A percentile compares a stretch with the other conserved stretches of the same genome.
These are phyloP conservation scores for Suillus placidus DNA, from an alignment of 768 basidiomycete genomes.

Conservation along the genomic window DNA sequence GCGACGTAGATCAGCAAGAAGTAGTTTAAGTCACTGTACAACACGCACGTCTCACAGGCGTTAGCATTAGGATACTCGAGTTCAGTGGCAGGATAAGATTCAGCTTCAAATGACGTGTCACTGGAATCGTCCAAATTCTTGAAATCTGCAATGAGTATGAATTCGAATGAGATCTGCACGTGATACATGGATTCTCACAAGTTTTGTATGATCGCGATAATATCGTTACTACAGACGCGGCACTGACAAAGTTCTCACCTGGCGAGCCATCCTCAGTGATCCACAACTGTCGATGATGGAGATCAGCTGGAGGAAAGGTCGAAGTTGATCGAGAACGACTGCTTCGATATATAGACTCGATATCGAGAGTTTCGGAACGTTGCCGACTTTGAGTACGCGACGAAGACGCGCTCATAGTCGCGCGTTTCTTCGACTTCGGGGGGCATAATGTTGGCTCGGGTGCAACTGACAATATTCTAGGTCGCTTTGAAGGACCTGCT, in stretches of 20 bases:
- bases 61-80: conserved; percentile 78
- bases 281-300: conserved; percentile 46
- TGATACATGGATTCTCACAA: conserved; percentile 48
- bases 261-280: conserved; percentile 54
- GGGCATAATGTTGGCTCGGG: conserved; percentile 13
- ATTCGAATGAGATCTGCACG: conserved; percentile 5
- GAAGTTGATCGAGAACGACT: conserved; percentile 72
- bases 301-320: conserved; percentile 42
- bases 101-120: conserved; percentile 67
- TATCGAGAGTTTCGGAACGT: conserved; percentile 42
- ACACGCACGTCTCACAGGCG: conserved; percentile 65
- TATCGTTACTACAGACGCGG: conserved; percentile 61
- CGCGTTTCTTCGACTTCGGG: conserved; percentile 30
- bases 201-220: conserved; percentile 70
- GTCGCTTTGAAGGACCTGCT: conserved; percentile 9
- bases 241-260: conserved; percentile 57
- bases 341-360: conserved; percentile 55
- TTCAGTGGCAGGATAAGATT: conserved; percentile 64
- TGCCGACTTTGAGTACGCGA: conserved; percentile 51
- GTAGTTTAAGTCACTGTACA: neutral
- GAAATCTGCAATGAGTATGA: conserved; percentile 56
- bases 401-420: conserved; percentile 28
- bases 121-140: conserved; percentile 62
- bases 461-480: neutral
- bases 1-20: conserved; percentile 8